A percentile compares a stretch with the other conserved stretches of the same genome.
These are phyloP conservation scores for Macroventuria anomochaeta DNA, from an alignment of 2,329 filamentous ascomycete genomes.

Conservation along the genomic window DNA sequence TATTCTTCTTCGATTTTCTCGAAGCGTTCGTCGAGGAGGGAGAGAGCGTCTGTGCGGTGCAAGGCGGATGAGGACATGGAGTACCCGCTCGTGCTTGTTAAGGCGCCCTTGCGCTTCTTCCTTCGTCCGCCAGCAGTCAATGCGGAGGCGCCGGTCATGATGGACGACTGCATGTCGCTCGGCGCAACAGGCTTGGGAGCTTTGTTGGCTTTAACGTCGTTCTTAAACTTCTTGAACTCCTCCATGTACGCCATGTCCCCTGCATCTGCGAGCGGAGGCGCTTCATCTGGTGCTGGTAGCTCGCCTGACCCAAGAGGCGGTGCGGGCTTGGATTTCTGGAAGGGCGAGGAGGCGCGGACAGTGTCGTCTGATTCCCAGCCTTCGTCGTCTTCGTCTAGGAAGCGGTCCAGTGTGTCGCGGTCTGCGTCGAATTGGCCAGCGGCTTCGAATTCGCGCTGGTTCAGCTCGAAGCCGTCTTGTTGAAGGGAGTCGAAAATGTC, in stretches of 20 bases:
- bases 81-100: conserved; percentile 85
- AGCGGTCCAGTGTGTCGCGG: conserved; percentile 51
- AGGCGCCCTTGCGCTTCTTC: conserved; percentile 94
- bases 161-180: conserved; percentile 71
- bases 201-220: conserved; percentile 64
- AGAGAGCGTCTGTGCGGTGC: conserved; percentile 84
- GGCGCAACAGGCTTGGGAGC: conserved; percentile 55
- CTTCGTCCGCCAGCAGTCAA: conserved; percentile 74
- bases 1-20: conserved; percentile 88
- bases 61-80: conserved; percentile 92
- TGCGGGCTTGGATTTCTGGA: conserved; percentile 48
- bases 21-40: conserved; percentile 86
- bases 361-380: conserved; percentile 97
- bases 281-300: conserved; percentile 44
- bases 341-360: conserved; percentile 65
- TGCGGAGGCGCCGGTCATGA: conserved; percentile 72
- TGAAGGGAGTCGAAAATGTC: conserved; percentile 81
- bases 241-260: conserved; percentile 84
- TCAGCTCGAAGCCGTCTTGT: conserved; percentile 72
- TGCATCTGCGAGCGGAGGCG: conserved; percentile 42
- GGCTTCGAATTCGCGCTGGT: conserved; percentile 80
- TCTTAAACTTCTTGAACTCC: conserved; percentile 94
- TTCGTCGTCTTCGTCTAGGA: conserved; percentile 67
- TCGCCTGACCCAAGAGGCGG: conserved; percentile 58
- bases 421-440: conserved; percentile 50